Base-by-base conservation (phyloP, 768 basidiomycete genomes). In the Bullera alba region DNA sequence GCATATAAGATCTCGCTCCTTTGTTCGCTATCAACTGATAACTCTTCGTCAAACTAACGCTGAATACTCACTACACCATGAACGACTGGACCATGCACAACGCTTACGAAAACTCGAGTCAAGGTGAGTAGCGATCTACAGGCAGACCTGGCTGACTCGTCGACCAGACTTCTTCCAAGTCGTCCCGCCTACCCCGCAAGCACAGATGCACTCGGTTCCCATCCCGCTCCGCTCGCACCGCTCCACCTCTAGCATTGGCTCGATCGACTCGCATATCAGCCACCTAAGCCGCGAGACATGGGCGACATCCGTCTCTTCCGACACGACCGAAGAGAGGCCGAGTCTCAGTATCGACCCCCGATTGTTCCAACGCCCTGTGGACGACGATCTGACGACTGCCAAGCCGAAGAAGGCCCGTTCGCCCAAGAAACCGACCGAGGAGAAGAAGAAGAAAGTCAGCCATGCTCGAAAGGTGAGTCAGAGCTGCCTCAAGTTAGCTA, bases 401-500 rank as follows among this genome's bases (percentile, higher is more conserved):
- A 59, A 49, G 48, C 55, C 63, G 21, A 39, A 39, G 22, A 10
- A 8, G 32, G 8, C 32, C 32, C 10, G 32, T 17, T 25, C 32
- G 10, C 27, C 30, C 2, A 50, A 42, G 36, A 56, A 47, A 36
- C 43, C 27, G 32, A 54, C 44, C 34, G 43, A 28, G 27, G 42
- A 17, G 30, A n/a, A n/a, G 46, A 41, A 22, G 19, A 64, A 64
- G 50, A 67, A 62, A 45, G 46, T 56, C 29, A 60, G 57, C 30
- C 65, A 67, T 50, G 65, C 65, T 27, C 50, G 65, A 22, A 67
- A 67, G 48, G 65, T 64, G 27, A 48, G 57, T 53, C 22, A 2
- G 17, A 25, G n/a, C 32, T 22, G 10, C n/a, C n/a, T n/a, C n/a
- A n/a, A 28, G 38, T n/a, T 3, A 17, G 15, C 32, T 48, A 37